Evolutionary conservation across 2,329 filamentous ascomycete species (phyloP), one percentile per base, ranked within the genome.

Genomic region (Xylariaceae sp.): DNA sequence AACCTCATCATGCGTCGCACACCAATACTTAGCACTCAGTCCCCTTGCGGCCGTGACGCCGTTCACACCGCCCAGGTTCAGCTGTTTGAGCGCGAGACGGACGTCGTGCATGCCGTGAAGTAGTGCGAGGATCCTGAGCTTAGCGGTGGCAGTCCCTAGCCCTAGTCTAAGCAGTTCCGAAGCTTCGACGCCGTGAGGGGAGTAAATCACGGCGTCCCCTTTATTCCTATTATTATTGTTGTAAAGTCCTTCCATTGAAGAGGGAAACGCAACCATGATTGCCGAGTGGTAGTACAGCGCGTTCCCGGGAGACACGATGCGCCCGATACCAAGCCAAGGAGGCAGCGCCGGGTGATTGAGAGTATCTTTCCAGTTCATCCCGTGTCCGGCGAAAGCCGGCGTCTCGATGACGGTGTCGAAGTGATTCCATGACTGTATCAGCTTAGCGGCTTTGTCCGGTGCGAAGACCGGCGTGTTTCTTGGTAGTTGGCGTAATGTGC

Each of bases 51-150:
- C 50, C 22, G 48, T 40, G 19, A 48, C 42, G 10, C 48, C 82
- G 55, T 85, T 85, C 47, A 76, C 67, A 0, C 74, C 82, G 2
- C 82, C 82, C 14, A 85, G 71, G 50, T 85, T 86, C 25, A 84
- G 65, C 60, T 84, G 80, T 56, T 78, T 74, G 58, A 64, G 61
- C 55, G 64, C 64, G 20, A 74, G 62, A n/a, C 70, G 69, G 5
- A 85, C 75, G 53, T 84, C 79, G 55, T 85, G 77, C 7, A 86
- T 64, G 0, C 82, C 82, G 60, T 86, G 83, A 6, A 86, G 63
- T 39, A 86, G 71, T 0, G 78, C 80, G 0, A 85, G 68, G 0
- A 75, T 74, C 2, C 67, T 60, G 22, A 85, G 62, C 0, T 68
- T n/a, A n/a, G n/a, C n/a, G n/a, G n/a, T n/a, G 62, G 0, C 74